phyloP scores from a whole-genome alignment of 345 rosid genomes.

The Arabis hirsuta region DNA sequence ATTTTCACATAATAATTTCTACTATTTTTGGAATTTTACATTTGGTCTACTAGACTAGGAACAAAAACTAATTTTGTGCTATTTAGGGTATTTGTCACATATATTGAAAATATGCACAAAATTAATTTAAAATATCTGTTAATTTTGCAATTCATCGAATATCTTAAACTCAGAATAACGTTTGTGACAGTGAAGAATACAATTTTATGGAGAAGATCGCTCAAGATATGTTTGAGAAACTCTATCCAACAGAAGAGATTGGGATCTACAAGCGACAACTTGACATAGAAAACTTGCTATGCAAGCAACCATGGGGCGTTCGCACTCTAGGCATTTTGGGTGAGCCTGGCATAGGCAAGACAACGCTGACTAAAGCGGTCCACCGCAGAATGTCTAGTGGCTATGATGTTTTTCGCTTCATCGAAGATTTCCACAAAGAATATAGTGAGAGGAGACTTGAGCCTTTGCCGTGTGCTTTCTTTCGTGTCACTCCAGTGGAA shows the following conservation, averaged over 20 bases:
- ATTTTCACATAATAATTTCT: no score
- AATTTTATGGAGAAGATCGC: constrained; percentile 8
- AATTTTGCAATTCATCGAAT: no score
- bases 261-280: neutral
- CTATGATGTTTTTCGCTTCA: neutral
- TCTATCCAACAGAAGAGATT: constrained; percentile 18
- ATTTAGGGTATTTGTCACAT: no score
- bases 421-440: constrained; percentile 4
- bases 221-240: neutral
- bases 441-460: neutral
- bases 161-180: neutral
- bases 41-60: no score
- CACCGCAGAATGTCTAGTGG: neutral
- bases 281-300: constrained; percentile 17
- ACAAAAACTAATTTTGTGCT: no score
- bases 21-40: no score
- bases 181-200: neutral
- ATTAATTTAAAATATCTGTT: no score
- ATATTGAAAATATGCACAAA: no score
- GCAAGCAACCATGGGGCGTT: constrained; percentile 28
- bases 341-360: constrained; percentile 26
- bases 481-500: neutral
- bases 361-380: neutral
- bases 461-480: neutral
- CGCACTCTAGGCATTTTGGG: constrained; percentile 27